Conservation (phyloP, 352 stramenopile genomes). For the Peronospora farinosa region DNA sequence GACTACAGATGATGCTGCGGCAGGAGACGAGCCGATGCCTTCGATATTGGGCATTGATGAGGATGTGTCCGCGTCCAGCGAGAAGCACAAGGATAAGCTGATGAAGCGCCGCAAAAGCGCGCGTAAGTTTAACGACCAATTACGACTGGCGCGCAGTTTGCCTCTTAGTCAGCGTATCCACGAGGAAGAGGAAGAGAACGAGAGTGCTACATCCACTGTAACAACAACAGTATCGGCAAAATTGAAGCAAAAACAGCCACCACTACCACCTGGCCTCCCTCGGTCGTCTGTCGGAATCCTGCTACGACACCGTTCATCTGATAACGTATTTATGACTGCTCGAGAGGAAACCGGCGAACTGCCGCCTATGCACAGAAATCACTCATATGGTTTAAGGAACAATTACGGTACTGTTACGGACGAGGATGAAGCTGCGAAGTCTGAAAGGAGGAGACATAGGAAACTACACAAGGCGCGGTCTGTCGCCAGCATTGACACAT, state of each 20-base stretch:
- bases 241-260: slow-evolving; percentile 20
- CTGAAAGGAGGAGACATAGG: slow-evolving; percentile 24
- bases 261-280: slow-evolving; percentile 20
- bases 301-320: slow-evolving; percentile 30
- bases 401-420: slow-evolving; percentile 14
- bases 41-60: slow-evolving; percentile 31
- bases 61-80: slow-evolving; percentile 21
- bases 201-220: slow-evolving; percentile 5
- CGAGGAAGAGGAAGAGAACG: slow-evolving; percentile 35
- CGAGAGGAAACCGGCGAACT: slow-evolving; percentile 17
- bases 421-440: slow-evolving; percentile 20
- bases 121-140: slow-evolving; percentile 63
- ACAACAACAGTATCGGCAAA: slow-evolving; percentile 10
- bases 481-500: slow-evolving; percentile 58
- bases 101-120: slow-evolving; percentile 59
- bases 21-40: slow-evolving; percentile 18
- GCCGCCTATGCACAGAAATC: slow-evolving; percentile 18
- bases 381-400: slow-evolving; percentile 9
- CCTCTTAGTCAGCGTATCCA: slow-evolving; percentile 53
- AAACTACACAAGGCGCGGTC: slow-evolving; percentile 49
- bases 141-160: slow-evolving; percentile 47
- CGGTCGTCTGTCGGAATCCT: slow-evolving; percentile 21
- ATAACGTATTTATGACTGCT: slow-evolving; percentile 29
- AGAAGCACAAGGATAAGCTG: slow-evolving; percentile 37
- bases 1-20: slow-evolving; percentile 1